Evolutionary conservation across 129 eudicot genomes (phyloP).

Genomic region (Heracleum sosnowskyi): DNA sequence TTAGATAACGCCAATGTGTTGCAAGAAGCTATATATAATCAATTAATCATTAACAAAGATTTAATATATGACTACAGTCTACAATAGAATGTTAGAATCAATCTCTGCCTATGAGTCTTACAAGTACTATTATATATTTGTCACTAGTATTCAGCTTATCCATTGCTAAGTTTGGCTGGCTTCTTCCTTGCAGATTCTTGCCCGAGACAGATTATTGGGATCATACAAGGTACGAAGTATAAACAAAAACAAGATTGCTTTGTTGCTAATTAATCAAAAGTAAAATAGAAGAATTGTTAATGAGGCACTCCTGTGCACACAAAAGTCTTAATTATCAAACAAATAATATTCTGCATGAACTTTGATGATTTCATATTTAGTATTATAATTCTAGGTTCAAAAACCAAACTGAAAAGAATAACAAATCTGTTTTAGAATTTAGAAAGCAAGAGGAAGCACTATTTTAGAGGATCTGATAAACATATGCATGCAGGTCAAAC

Average conservation of each 20-base stretch:
- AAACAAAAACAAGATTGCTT: not conserved
- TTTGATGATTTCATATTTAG: not conserved
- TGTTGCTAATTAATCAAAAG: not conserved
- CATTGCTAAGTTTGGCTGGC: not conserved
- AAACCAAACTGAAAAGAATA: not conserved
- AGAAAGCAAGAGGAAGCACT: not conserved
- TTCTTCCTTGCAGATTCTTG: conserved; percentile 60
- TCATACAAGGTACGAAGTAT: conserved; percentile 69
- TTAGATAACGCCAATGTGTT: not conserved
- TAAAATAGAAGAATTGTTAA: not conserved
- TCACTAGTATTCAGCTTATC: not conserved
- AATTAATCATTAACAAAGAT: not conserved
- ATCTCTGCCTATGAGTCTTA: not conserved
- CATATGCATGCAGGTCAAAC: conserved; percentile 62
- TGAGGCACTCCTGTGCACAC: not conserved
- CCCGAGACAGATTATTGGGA: conserved; percentile 89
- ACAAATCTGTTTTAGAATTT: not conserved
- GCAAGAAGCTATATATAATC: not conserved
- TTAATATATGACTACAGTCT: not conserved
- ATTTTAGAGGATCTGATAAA: not conserved
- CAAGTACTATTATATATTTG: not conserved
- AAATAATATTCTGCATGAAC: not conserved
- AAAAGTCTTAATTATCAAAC: not conserved
- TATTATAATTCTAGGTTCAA: not conserved
- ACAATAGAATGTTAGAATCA: not conserved